Evolutionary conservation across 371 early-diverging fungal genomes (phyloP), one percentile per base, ranked within the genome.

Genomic region (Mortierella sp.): DNA sequence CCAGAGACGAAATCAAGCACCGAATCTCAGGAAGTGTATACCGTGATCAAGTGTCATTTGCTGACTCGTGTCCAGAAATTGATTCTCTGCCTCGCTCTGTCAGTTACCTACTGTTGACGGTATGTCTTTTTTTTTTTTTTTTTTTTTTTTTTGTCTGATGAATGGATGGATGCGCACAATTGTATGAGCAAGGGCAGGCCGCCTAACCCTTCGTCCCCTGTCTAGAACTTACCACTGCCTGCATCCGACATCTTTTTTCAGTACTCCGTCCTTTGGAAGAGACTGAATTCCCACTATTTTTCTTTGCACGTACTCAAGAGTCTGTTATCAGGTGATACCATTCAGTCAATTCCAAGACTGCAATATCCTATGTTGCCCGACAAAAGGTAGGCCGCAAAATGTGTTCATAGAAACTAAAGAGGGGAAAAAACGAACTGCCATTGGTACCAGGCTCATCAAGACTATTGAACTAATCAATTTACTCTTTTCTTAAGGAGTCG

Each of bases 341-440:
- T 89, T 51, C 84, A 84, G 29, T 87, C 89, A 7, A 87, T 86
- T 47, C 89, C 88, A 23, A 83, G 86, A 64, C 63, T 89, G 51
- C 89, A 84, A 81, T 87, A 89, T 51, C 85, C 89, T 29, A 89
- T 89, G 89, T 70, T 89, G 23, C 89, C 89, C 1, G 87, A 87
- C 63, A 83, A 77, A 60, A 84, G 88, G 87, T 86, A 69, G n/a
- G n/a, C n/a, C n/a, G n/a, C n/a, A n/a, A n/a, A n/a, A n/a, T n/a
- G n/a, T 70, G 58, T 28, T 59, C 5, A 45, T n/a, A n/a, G n/a
- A n/a, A n/a, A n/a, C n/a, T n/a, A n/a, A n/a, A n/a, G n/a, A n/a
- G n/a, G n/a, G n/a, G n/a, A n/a, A n/a, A n/a, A n/a, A n/a, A n/a
- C n/a, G n/a, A n/a, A n/a, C n/a, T n/a, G n/a, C n/a, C n/a, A n/a